Conservation (phyloP, 2,329 filamentous ascomycete genomes). For the Fusarium ambrosium region DNA sequence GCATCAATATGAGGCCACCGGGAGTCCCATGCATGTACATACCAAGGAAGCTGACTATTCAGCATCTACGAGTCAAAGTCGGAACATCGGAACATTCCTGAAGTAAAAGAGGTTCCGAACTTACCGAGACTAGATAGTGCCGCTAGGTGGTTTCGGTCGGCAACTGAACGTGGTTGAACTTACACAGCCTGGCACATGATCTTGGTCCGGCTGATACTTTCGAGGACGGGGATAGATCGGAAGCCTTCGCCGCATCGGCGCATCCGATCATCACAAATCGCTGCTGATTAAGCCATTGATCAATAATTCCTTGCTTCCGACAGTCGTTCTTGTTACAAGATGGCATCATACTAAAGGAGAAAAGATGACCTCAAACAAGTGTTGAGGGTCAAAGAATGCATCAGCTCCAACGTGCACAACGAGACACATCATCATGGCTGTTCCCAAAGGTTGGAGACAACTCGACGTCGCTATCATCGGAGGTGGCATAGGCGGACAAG, state of each 20-base stretch:
- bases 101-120: neutral
- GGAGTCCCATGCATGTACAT: neutral
- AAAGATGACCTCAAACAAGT: neutral
- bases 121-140: neutral
- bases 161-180: neutral
- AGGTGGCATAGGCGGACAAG: conserved; percentile 66
- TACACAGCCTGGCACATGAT: neutral
- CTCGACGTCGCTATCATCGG: conserved; percentile 47
- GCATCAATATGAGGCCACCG: neutral
- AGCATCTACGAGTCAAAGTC: neutral
- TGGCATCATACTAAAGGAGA: neutral
- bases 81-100: conserved; percentile 1
- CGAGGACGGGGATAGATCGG: neutral
- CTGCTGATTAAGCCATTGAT: neutral
- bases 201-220: neutral
- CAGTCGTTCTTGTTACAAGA: neutral
- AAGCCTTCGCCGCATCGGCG: neutral
- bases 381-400: neutral
- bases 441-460: neutral
- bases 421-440: neutral
- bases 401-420: neutral
- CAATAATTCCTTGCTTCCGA: neutral
- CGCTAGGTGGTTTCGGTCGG: neutral
- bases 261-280: neutral
- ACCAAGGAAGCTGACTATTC: neutral